Evolutionary conservation across 2,329 filamentous ascomycete genomes (phyloP), one percentile per base, ranked within the genome.

Genomic region (Basipetospora chlamydospora): DNA sequence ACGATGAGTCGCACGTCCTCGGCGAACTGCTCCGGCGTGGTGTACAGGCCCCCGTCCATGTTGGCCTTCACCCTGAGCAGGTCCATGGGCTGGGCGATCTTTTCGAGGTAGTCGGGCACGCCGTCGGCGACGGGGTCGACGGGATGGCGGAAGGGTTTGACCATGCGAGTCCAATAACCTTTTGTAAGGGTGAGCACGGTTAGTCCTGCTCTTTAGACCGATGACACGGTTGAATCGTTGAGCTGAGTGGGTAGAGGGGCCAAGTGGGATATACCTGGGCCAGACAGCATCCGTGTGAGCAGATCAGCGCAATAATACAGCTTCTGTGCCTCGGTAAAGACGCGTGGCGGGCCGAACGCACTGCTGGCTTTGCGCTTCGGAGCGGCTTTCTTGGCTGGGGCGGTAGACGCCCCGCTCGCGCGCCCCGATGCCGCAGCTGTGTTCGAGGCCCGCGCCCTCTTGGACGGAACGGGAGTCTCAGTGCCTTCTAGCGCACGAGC

Each of bases 91-190:
- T 57, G 61, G 52, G 67, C 70, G 40, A 78, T 57, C 47, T 74
- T 73, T 9, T 70, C 62, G 16, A 73, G 56, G 51, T 78, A 78
- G 47, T 77, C 71, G 2, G 71, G 72, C 2, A 76, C 68, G 13
- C 66, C 66, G 43, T 77, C 70, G 26, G 61, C 58, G 3, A 55
- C 47, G 1, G 73, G 72, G 39, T 73, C 63, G 6, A 77, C 73
- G 0, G 73, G 66, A 17, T 76, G 64, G 30, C 64, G 66, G 52
- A 78, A 77, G 0, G 71, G 70, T 0, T 70, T 70, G 3, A 77
- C 72, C 1, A 77, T 60, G n/a, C 73, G 67, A 0, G 73, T 77
- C 73, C 73, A 78, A 50, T 73, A 77, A 6, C 73, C 72, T 74
- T 36, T 28, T 26, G 15, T 15, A 15, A 11, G 10, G 26, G 13